Evolutionary conservation across 441 rosid species (phyloP).

Genomic region (Pelargonium australe): DNA sequence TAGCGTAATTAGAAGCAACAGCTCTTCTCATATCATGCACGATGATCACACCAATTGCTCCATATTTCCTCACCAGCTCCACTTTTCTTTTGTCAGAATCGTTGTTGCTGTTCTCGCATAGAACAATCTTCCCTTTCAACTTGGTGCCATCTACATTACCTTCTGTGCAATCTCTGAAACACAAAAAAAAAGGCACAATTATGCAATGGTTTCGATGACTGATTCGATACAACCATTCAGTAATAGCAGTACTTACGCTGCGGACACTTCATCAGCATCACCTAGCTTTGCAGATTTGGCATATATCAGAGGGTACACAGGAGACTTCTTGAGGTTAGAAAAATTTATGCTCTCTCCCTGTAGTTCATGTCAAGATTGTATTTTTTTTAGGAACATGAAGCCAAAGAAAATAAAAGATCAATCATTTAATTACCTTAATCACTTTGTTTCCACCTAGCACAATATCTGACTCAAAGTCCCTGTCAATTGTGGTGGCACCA

Average conservation of each 20-base stretch:
- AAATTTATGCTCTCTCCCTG: slow-evolving; percentile 76
- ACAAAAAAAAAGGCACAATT: too few species aligned
- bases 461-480: slow-evolving; percentile 61
- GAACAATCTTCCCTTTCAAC: slow-evolving; percentile 54
- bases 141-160: slow-evolving; percentile 36
- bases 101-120: slow-evolving; percentile 38
- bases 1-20: slow-evolving; percentile 38
- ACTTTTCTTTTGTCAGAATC: slow-evolving; percentile 19
- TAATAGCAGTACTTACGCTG: slow-evolving; percentile 33
- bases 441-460: slow-evolving; percentile 50
- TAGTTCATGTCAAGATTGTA: neutral
- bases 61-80: slow-evolving; percentile 38
- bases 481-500: slow-evolving; percentile 72
- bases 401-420: too few species aligned
- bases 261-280: slow-evolving; percentile 29
- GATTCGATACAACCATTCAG: too few species aligned
- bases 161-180: slow-evolving; percentile 34
- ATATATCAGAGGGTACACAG: slow-evolving; percentile 45
- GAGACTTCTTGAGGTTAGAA: slow-evolving; percentile 35
- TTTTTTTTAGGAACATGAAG: too few species aligned
- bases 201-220: too few species aligned
- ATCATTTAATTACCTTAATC: slow-evolving; percentile 39
- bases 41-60: slow-evolving; percentile 49
- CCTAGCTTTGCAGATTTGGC: slow-evolving; percentile 44
- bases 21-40: slow-evolving; percentile 40